Base-by-base conservation (phyloP, 2,329 filamentous ascomycete species). In the Phyllachora maydis region DNA sequence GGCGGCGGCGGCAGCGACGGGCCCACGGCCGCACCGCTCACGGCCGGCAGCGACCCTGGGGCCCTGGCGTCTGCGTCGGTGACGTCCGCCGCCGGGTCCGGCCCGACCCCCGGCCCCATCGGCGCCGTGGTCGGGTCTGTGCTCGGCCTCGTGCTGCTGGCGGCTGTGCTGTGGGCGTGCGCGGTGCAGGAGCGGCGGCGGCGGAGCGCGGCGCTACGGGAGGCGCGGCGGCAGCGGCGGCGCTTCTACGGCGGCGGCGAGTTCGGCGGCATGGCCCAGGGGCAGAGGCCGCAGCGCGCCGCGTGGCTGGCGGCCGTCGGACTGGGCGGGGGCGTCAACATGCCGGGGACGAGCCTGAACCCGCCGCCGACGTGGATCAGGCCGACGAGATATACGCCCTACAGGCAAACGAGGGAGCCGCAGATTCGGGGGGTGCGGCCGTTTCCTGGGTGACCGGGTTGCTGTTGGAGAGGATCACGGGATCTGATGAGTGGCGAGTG, bases 41-140 rank as follows among this genome's bases (percentile, higher is more conserved):
- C 31, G 25, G 13, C 26, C 2, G 19, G 24, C 16, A 20, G 13
- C 16, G 23, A 23, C 14, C 6, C 24, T 18, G 24, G 16, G 8
- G 11, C 19, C 14, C 8, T 21, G 16, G 11, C 27, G 22, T 16
- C 18, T 12, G 8, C 18, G n/a, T 18, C 22, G 1, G 14, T 27
- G 11, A 16, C 25, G 8, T 5, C 29, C 17, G 14, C 27, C 11
- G 22, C 26, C 17, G 40, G 38, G 4, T 20, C 27, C 5, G 37
- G 37, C 6, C 38, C 54, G 4, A 43, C 39, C 1, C 35, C 42
- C 14, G 38, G 33, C n/a, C 38, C 52, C 23, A 41, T 56, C 15
- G 52, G 49, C 4, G 51, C 43, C 18, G 48, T 56, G 11, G 33
- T 52, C 2, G 52, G 52, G 14, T 42, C 42, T 16, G 29, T 54